Percentiles rank a stretch among this genome's conserved stretches.
These are phyloP conservation scores for Monilinia laxa DNA, from an alignment of 2,329 filamentous ascomycete species.

Conservation along the genomic window DNA sequence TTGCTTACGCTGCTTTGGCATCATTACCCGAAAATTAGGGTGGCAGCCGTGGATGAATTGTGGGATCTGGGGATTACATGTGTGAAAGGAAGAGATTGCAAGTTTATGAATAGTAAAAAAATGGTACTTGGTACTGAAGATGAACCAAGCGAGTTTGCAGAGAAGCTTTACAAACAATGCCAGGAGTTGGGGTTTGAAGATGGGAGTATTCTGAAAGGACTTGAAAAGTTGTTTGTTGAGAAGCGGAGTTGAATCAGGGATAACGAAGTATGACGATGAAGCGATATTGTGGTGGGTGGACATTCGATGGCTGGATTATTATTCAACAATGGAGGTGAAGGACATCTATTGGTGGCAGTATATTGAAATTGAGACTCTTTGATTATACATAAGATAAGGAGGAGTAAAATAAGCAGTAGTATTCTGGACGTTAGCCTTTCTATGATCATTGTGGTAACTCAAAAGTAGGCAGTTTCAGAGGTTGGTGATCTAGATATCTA, in stretches of 20 bases:
- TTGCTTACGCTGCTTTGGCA: background rate
- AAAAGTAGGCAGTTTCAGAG: background rate
- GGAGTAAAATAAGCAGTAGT: too few relatives aligned
- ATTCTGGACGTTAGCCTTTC: background rate
- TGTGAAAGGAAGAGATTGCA: background rate
- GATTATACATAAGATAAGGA: background rate
- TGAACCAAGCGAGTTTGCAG: background rate
- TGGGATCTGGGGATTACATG: background rate
- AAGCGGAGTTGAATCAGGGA: background rate
- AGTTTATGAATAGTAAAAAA: background rate
- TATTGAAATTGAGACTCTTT: background rate
- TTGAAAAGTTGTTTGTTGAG: background rate
- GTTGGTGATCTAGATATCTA: background rate
- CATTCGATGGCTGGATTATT: background rate
- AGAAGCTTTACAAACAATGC: background rate
- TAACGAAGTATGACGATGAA: background rate
- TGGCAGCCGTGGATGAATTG: conserved; percentile 5
- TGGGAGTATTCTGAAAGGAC: background rate
- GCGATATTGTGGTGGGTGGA: background rate
- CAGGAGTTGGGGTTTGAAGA: background rate
- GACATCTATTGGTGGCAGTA: background rate
- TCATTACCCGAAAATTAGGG: background rate
- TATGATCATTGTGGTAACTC: background rate
- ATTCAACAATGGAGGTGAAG: background rate
- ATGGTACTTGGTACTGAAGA: background rate